Percentiles rank a stretch among this genome's conserved stretches.
Conservation (phyloP, 805 yeast genomes). For the Cyberlindnera amylophila region DNA sequence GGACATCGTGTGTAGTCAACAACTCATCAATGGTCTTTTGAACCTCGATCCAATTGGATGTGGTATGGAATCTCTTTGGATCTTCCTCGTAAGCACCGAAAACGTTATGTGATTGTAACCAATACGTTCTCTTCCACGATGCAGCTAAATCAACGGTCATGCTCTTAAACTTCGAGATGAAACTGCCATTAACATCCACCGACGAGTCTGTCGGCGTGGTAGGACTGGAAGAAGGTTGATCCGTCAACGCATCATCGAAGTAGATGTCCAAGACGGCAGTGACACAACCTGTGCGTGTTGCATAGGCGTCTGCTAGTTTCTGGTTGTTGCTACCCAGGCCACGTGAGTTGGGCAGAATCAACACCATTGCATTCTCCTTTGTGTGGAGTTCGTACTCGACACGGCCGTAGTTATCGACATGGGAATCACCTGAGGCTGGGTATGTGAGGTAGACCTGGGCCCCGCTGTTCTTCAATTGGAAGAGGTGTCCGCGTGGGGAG, state of each 20-base stretch:
- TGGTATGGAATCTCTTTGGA: slow-evolving; percentile 15
- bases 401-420: slow-evolving; percentile 24
- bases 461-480: slow-evolving; percentile 16
- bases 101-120: slow-evolving; percentile 24
- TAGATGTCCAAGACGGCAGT: slow-evolving; percentile 24
- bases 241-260: slow-evolving; percentile 21
- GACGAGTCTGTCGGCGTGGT: neutral
- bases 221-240: neutral
- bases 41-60: slow-evolving; percentile 19
- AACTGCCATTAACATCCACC: slow-evolving; percentile 1
- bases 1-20: slow-evolving; percentile 17
- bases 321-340: slow-evolving; percentile 24
- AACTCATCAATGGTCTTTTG: slow-evolving; percentile 20
- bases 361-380: slow-evolving; percentile 26
- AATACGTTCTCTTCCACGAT: slow-evolving; percentile 17
- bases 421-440: slow-evolving; percentile 17
- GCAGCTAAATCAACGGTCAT: slow-evolving; percentile 20
- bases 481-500: slow-evolving; percentile 24
- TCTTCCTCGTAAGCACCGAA: slow-evolving; percentile 22
- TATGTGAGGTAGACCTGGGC: slow-evolving; percentile 24
- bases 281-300: slow-evolving; percentile 28
- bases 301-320: slow-evolving; percentile 27
- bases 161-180: slow-evolving; percentile 19
- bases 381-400: slow-evolving; percentile 24
- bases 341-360: slow-evolving; percentile 25